Base-by-base conservation (phyloP, 1,284 basidiomycete species). In the Exobasidium cylindrosporum region DNA sequence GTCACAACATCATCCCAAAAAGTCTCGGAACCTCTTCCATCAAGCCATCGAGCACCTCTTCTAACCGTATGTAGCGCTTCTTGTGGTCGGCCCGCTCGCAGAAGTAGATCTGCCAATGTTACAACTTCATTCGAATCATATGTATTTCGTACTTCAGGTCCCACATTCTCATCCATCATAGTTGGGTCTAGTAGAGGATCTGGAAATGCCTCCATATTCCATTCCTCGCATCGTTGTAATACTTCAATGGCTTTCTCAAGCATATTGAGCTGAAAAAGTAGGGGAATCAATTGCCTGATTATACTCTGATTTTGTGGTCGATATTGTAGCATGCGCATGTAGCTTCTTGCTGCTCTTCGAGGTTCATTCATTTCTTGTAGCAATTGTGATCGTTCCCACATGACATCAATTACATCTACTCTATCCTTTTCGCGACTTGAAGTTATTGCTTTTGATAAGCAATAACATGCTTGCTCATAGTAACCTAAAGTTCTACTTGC, bases 301-400 rank as follows among this genome's bases (percentile, higher is more conserved):
- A 94, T 87, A 21, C 86, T 86, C 21, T 91, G 84, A 72, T 97
- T 89, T 73, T 93, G 88, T 0, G 90, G 89, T 59, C 88, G 86
- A 17, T 87, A 84, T 66, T 87, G 88, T 54, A 95, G 83, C 62
- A 93, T 88, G 13, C 86, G 85, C 29, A 88, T 81, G 73, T 92
- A 87, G 0, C 90, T 87, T 62, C 86, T 85, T 13, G 88, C 86
- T 0, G 93, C 90, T 86, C 89, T 89, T 24, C 86, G 88, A 66
- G 84, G 83, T 46, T 87, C 81, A 40, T 91, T 87, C 0, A 86
- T 87, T 30, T 88, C 85, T 66, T 91, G 87, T 4, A 92, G 88
- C 4, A 97, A 84, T 2, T 86, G 83, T 0, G 93, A 91, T 1
- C 92, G 86, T 70, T 97, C 92, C 91, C 92, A 97, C 26, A 95